Base-by-base conservation (phyloP, 2,329 filamentous ascomycete genomes). In the Fusarium bactridioides region DNA sequence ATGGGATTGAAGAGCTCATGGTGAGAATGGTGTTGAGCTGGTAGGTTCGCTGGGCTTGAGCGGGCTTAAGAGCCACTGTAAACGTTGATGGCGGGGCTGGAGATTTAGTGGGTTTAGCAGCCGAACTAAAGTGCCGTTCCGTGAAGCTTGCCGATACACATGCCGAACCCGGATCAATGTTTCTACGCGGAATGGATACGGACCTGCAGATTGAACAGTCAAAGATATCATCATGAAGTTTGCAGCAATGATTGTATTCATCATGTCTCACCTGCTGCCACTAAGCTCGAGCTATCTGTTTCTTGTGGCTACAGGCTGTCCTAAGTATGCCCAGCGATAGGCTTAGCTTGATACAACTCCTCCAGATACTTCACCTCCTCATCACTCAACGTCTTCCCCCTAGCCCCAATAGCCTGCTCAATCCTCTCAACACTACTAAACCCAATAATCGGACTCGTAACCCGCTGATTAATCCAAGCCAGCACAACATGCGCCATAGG, bases 361-460 rank as follows among this genome's bases (percentile, higher is more conserved):
- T 74, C 70, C 2, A 74, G 4, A 40, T 74, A 74, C 27, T 53
- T 43, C 0, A 69, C 38, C 3, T 74, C 71, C 3, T 69, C 71
- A 7, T 60, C 18, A 6, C 15, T 45, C 37, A 74, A 21, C 11
- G 15, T 44, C 38, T 74, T 74, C 0, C 71, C 71, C 16, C 64
- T 72, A 0, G 71, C 57, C 19, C 40, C 33, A 18, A 74, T 48
- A 25, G 71, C 71, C 27, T 74, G 67, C 7, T 74, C 71, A 18
- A 74, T 74, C 29, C 71, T 69, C 37, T 61, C 71, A 19, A 74
- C 27, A 9, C 64, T 74, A 13, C 72, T 74, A 7, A 74, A 74
- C 0, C 72, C 72, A 11, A 74, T 61, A 12, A 74, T 72, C 0
- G 72, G 72, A 16, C 71, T 74, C 0, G 72, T 57, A 11, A 74